A percentile compares a stretch with the other conserved stretches of the same genome.
Conservation (phyloP, 441 rosid species). For the Flueggea neowawraea region DNA sequence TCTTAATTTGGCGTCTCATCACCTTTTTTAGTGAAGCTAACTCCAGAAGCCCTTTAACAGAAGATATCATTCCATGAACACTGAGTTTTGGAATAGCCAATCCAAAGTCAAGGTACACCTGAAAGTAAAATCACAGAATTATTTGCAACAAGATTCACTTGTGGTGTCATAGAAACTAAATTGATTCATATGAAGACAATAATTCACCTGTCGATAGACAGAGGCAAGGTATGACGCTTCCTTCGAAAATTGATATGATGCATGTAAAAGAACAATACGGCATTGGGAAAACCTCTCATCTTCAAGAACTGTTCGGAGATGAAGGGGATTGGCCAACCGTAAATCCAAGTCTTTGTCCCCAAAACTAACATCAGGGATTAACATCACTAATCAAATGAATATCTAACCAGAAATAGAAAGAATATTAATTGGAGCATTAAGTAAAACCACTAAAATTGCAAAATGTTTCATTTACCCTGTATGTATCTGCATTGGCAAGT, state of each 20-base stretch:
- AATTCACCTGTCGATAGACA: constrained; percentile 73
- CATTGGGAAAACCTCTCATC: constrained; percentile 74
- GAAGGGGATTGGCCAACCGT: constrained; percentile 85
- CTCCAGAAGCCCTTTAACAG: constrained; percentile 88
- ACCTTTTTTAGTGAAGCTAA: constrained; percentile 92
- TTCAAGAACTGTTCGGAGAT: constrained; percentile 72
- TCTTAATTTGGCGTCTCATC: constrained; percentile 13
- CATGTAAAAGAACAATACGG: constrained; percentile 86
- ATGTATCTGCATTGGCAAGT: constrained; percentile 95
- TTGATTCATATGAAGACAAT: constrained; percentile 10
- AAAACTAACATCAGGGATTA: constrained; percentile 44
- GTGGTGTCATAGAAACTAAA: constrained; percentile 7
- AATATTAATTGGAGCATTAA: not conserved
- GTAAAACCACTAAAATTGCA: not conserved
- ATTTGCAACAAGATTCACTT: constrained; percentile 12
- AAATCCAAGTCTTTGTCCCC: constrained; percentile 97
- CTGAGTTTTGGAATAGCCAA: constrained; percentile 94
- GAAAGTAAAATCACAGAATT: constrained; percentile 23
- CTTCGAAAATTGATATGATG: constrained; percentile 93
- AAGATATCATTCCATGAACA: constrained; percentile 80
- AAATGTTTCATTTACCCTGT: constrained; percentile 64
- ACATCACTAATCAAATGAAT: not conserved
- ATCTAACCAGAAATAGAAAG: not conserved
- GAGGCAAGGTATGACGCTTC: constrained; percentile 95
- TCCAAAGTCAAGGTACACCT: constrained; percentile 98